Conservation (phyloP, 306 rosid genomes). For the Pyrus bretschneideri region DNA sequence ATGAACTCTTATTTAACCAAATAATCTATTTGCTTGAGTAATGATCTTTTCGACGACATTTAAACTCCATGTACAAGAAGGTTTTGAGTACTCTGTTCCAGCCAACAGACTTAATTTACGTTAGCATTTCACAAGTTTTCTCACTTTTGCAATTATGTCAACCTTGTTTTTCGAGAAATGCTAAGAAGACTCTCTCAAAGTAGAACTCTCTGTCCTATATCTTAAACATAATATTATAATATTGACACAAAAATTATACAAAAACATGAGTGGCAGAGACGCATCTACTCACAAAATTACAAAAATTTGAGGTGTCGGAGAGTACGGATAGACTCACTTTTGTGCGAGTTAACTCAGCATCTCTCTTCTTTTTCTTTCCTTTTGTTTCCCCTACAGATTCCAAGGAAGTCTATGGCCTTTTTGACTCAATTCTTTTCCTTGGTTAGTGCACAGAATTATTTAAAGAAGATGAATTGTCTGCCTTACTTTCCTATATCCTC, state of each 20-base stretch:
- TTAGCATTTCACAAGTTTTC: conserved; percentile 15
- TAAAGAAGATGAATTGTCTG: not conserved
- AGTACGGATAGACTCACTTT: no score
- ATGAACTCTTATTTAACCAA: not conserved
- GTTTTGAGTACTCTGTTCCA: not conserved
- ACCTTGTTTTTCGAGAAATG: not conserved
- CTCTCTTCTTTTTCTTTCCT: not conserved
- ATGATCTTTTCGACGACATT: conserved; percentile 15
- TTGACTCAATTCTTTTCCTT: conserved; percentile 37
- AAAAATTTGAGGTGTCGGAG: no score
- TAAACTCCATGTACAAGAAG: no score
- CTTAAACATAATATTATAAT: no score
- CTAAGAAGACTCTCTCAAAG: rapidly evolving
- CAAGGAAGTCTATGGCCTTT: conserved; percentile 41
- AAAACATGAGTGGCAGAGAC: no score
- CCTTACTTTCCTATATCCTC: no score
- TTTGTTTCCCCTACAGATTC: conserved; percentile 32
- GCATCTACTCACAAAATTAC: no score
- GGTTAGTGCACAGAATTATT: not conserved
- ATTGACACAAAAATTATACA: no score
- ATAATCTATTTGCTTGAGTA: conserved; percentile 13
- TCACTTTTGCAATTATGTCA: not conserved
- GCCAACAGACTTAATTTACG: not conserved
- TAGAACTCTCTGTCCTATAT: no score
- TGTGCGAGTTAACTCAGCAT: no score